A percentile compares a stretch with the other conserved stretches of the same genome.
Conservation (phyloP, 2,329 filamentous ascomycete species). For the Alternaria sp. region DNA sequence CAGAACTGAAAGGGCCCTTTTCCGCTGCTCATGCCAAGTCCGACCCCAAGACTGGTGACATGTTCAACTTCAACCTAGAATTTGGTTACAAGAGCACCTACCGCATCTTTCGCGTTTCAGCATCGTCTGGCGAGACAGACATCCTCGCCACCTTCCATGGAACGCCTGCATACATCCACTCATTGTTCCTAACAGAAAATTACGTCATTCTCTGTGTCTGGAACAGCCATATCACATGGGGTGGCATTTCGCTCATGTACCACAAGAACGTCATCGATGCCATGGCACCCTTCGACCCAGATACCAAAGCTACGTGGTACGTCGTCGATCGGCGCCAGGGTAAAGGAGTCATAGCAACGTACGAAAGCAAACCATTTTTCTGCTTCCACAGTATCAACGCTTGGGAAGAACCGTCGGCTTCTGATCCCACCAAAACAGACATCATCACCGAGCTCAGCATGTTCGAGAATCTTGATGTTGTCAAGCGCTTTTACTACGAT, state of each 20-base stretch:
- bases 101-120: conserved; percentile 72
- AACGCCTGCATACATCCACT: conserved; percentile 79
- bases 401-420: conserved; percentile 67
- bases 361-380: conserved; percentile 74
- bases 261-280: conserved; percentile 74
- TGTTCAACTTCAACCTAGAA: conserved; percentile 84
- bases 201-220: conserved; percentile 80
- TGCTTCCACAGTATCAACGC: conserved; percentile 84
- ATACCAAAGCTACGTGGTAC: conserved; percentile 71
- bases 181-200: conserved; percentile 75
- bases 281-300: conserved; percentile 69
- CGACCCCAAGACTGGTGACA: conserved; percentile 76
- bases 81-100: conserved; percentile 68
- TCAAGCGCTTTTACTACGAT: conserved; percentile 73
- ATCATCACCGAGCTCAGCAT: conserved; percentile 72
- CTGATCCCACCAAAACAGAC: conserved; percentile 54
- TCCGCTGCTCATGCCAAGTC: conserved; percentile 76
- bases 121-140: conserved; percentile 69
- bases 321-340: conserved; percentile 72
- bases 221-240: conserved; percentile 66
- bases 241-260: conserved; percentile 70
- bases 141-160: conserved; percentile 74
- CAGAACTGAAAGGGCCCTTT: conserved; percentile 71
- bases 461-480: conserved; percentile 71
- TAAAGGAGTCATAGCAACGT: conserved; percentile 73